Percentiles rank a stretch among this genome's conserved stretches.
Conservation (phyloP, 83 land plant species). For the Picea abies region DNA sequence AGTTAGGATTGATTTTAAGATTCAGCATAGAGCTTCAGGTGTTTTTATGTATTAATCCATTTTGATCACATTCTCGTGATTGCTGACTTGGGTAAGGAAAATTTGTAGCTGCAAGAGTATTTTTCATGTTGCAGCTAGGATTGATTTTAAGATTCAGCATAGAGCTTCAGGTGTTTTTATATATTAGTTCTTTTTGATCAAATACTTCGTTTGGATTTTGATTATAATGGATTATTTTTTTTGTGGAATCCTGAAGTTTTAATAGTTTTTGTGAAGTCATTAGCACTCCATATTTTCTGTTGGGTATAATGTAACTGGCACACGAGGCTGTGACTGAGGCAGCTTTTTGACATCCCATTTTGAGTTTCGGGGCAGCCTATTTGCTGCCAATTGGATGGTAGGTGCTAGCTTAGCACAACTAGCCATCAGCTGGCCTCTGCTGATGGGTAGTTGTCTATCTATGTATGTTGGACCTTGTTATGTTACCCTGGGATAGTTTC, state of each 20-base stretch:
- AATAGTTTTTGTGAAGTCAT: background rate
- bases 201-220: background rate
- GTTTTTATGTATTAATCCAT: background rate
- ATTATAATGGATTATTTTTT: background rate
- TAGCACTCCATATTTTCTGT: background rate
- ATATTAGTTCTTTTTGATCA: background rate
- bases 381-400: background rate
- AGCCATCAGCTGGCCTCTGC: background rate
- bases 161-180: background rate
- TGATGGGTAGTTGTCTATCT: too few species aligned
- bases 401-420: background rate
- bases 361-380: background rate
- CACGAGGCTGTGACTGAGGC: background rate
- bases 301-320: background rate
- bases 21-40: conserved; percentile 1
- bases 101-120: background rate
- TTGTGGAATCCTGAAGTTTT: background rate
- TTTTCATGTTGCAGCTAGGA: background rate
- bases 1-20: background rate
- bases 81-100: background rate
- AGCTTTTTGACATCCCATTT: background rate
- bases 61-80: background rate
- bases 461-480: background rate
- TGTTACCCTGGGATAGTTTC: background rate
- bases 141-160: background rate